Percentiles rank a stretch among this genome's conserved stretches.
These are phyloP conservation scores for Cornus kousa DNA, from an alignment of 148 eudicot genomes.

Conservation along the genomic window DNA sequence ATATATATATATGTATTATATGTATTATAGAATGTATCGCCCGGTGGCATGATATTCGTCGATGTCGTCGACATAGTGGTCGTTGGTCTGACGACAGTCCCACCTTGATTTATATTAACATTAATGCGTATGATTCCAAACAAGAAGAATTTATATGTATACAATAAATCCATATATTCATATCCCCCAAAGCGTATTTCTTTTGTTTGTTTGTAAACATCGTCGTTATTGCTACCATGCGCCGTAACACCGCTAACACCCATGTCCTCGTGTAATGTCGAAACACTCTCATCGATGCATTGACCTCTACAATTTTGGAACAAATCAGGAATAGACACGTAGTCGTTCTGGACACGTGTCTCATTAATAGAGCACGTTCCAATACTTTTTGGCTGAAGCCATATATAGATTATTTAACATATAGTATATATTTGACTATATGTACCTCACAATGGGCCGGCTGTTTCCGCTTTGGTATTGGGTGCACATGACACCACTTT, in stretches of 20 bases:
- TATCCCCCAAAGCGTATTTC: neutral
- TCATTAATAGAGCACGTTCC: neutral
- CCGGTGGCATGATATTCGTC: neutral
- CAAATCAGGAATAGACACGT: too few species aligned
- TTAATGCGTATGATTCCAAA: neutral
- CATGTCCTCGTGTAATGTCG: neutral
- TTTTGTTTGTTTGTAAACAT: neutral
- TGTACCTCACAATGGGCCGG: neutral
- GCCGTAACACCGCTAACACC: neutral
- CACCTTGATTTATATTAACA: neutral
- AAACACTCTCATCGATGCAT: neutral
- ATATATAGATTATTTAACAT: neutral
- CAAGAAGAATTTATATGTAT: too few species aligned
- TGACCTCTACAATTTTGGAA: neutral
- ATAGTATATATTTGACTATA: neutral
- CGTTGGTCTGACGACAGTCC: neutral
- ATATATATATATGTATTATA: too few species aligned
- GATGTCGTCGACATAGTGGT: neutral
- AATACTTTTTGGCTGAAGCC: too few species aligned
- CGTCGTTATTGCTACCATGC: neutral
- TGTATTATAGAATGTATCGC: too few species aligned
- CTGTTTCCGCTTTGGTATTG: slow-evolving; percentile 3
- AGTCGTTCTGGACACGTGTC: neutral
- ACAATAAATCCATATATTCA: neutral
- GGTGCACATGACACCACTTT: slow-evolving; percentile 11